Evolutionary conservation across 192 early-diverging fungal genomes (phyloP), one percentile per base, ranked within the genome.

Genomic region (Backusella macrospora): DNA sequence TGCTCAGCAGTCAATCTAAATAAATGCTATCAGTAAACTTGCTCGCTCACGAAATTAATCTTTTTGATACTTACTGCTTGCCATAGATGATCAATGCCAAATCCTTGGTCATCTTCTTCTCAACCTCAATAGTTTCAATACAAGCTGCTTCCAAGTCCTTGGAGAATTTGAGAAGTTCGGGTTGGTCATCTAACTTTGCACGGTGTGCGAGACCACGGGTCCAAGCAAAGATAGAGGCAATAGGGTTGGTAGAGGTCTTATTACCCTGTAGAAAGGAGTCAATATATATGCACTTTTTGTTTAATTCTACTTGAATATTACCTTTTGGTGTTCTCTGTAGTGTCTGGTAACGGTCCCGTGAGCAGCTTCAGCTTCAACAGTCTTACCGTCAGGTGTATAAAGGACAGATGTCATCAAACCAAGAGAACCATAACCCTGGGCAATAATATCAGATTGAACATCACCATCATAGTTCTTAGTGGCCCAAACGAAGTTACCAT

Each of bases 351-450:
- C 96, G 21, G 96, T 96, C 73, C 97, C 97, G 83, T 99, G 97
- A 40, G 97, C 97, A 44, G 97, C 97, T 80, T 99, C 97, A 66
- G 95, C 92, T 80, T 99, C 97, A 68, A 87, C 84, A 46, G 96
- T 95, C 79, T 91, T 88, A 46, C 94, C 94, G 81, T 97, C 96
- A 65, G 96, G 96, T 37, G 96, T 95, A 34, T 94, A 86, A 48
- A 99, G 89, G 59, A 96, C 94, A 26, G 97, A 99, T 63, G 96
- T 96, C 97, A 99, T 99, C 72, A 99, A 82, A 21, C 95, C 96
- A 15, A 98, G 89, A 21, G 91, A 93, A 46, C 96, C 96, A 71
- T 91, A 96, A 68, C 96, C 97, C 82, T 99, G 97, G n/a, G 97
- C 97, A 38, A 99, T 85, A 77, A 96, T 90, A 81, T 97, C 96